Base-by-base conservation (phyloP, 306 rosid genomes). In the Cicer cuneatum region DNA sequence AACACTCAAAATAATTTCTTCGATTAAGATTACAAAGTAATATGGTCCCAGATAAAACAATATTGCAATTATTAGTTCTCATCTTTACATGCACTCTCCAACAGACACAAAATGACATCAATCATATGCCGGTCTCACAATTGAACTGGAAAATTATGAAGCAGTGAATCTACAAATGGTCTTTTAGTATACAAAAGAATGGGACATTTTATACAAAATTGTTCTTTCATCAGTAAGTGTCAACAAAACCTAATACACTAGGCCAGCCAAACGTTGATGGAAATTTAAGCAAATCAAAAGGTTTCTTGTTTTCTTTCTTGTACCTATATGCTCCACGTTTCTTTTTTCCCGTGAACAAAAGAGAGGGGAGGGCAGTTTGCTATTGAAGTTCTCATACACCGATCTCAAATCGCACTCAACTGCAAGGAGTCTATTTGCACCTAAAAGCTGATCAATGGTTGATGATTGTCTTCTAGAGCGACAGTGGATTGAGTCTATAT, bases 101-200 rank as follows among this genome's bases (percentile, higher is more conserved):
- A 33, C 41, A 47, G 35, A 15, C 35, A 56, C 56, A 63, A 54
- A 56, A 67, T 66, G 19, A 46, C 37, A 56, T 39, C 54, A 48
- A 83, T 54, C 73, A 42, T 42, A 66, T 69, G 51, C 21, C 51
- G 19, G 58, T 39, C 10, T 41, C 60, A 42, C 24, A 65, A 11
- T 41, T 35, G n/a, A 69, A 64, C 73, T 74, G 54, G 8, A 73
- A 42, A 67, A 82, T 58, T 49, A 66, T 60, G 66, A 56, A 29
- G 76, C 35, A 61, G 8, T 52, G 29, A 76, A 72, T 75, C 69
- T 79, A 71, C 81, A 75, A 46, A 63, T 51, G 72, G 70, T 37
- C 39, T 7, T 63, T 24, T 75, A 76, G 83, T 78, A 71, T 85
- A 85, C 79, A 85, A 71, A 78, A 66, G 81, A 81, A 85, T 64